Conservation (phyloP, 2,329 filamentous ascomycete species). For the Cladosporium phlei region DNA sequence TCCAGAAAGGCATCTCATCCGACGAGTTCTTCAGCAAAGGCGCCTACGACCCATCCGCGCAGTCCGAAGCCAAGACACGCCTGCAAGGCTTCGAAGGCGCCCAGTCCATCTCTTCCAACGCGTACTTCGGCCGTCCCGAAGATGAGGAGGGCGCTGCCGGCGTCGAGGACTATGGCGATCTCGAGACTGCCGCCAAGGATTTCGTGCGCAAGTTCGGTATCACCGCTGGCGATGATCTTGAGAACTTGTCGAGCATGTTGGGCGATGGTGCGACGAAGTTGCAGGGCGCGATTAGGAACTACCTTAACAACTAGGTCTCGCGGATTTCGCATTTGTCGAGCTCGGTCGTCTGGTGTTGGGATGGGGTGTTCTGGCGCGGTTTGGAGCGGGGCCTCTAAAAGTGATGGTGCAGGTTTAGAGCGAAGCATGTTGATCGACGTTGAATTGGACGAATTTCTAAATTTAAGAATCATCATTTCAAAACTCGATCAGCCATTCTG, state of each 20-base stretch:
- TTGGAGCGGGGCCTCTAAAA: too few species aligned
- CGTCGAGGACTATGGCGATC: conserved; percentile 66
- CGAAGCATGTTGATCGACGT: too few species aligned
- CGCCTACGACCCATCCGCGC: conserved; percentile 71
- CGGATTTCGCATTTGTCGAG: too few species aligned
- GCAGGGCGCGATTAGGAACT: conserved; percentile 56
- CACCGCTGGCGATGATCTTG: conserved; percentile 90
- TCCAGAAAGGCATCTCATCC: conserved; percentile 92
- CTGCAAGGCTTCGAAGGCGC: conserved; percentile 92
- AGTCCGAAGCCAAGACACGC: conserved; percentile 79
- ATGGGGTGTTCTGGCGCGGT: too few species aligned
- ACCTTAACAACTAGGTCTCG: conserved; percentile 29
- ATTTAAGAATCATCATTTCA: too few species aligned
- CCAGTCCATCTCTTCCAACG: conserved; percentile 87
- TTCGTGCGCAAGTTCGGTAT: conserved; percentile 93
- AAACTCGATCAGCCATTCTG: too few species aligned
- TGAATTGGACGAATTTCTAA: too few species aligned
- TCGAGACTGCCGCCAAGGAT: conserved; percentile 92
- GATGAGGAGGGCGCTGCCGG: conserved; percentile 59
- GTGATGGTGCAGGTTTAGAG: too few species aligned
- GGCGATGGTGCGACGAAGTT: conserved; percentile 81
- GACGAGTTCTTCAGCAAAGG: conserved; percentile 98
- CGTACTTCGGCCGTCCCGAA: conserved; percentile 93
- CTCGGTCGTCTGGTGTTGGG: too few species aligned
- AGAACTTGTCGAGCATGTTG: conserved; percentile 76